Evolutionary conservation across 164 flowering plant genomes (phyloP).

Genomic region (Chimonanthus salicifolius): DNA sequence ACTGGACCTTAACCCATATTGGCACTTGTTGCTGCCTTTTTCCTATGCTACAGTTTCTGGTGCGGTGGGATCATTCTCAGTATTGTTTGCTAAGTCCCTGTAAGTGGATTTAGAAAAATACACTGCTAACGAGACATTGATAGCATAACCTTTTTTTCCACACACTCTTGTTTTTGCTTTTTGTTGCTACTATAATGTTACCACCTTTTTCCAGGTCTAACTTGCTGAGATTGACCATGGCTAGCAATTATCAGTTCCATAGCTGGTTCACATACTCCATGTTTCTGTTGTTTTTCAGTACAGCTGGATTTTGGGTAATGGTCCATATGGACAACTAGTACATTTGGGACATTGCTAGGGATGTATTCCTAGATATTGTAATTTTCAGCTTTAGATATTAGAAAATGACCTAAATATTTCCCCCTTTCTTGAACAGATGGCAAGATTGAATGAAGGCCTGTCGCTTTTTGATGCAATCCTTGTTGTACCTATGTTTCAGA

Average conservation of each 20-base stretch:
- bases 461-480: constrained; percentile 90
- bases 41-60: constrained; percentile 96
- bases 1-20: constrained; percentile 60
- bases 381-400: background rate
- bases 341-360: background rate
- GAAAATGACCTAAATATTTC: background rate
- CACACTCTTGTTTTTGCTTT: background rate
- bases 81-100: constrained; percentile 95
- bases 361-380: background rate
- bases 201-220: constrained; percentile 58
- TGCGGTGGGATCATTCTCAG: constrained; percentile 94
- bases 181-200: constrained; percentile 7
- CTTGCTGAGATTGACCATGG: constrained; percentile 76
- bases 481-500: constrained; percentile 98
- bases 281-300: constrained; percentile 81
- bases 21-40: constrained; percentile 86
- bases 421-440: constrained; percentile 54
- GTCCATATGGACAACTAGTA: background rate
- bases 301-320: constrained; percentile 96
- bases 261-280: constrained; percentile 95
- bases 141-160: background rate
- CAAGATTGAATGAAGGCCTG: constrained; percentile 93
- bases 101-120: constrained; percentile 28
- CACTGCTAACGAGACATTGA: background rate
- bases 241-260: constrained; percentile 71